These are phyloP conservation scores for Penicillium sp. DNA, from an alignment of 2,329 filamentous ascomycete species.

Conservation along the genomic window DNA sequence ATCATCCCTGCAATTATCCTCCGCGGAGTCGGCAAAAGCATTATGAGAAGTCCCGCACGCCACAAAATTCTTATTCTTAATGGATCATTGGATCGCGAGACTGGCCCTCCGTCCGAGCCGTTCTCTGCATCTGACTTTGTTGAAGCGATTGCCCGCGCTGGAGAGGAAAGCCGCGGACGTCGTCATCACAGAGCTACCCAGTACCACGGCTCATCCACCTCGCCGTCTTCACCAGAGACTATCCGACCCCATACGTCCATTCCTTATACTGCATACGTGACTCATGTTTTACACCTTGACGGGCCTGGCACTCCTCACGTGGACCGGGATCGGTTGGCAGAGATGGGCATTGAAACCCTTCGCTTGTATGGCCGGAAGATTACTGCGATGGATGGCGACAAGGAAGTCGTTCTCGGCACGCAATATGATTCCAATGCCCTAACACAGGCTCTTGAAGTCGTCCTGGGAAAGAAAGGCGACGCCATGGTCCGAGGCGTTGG, in stretches of 20 bases:
- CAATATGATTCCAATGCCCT: constrained; percentile 75
- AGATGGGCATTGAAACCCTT: constrained; percentile 73
- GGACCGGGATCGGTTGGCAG: constrained; percentile 61
- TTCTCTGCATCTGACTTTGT: constrained; percentile 81
- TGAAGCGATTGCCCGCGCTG: constrained; percentile 71
- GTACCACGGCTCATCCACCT: background rate
- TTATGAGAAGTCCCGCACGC: constrained; percentile 52
- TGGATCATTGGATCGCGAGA: constrained; percentile 80
- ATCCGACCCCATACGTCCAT: constrained; percentile 23
- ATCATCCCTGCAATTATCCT: constrained; percentile 81
- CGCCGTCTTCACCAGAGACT: constrained; percentile 12
- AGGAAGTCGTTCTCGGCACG: constrained; percentile 54
- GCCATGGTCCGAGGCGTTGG: constrained; percentile 42
- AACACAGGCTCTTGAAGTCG: constrained; percentile 70
- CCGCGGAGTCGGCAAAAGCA: constrained; percentile 67
- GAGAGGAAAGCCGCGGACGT: constrained; percentile 63
- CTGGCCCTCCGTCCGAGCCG: constrained; percentile 63
- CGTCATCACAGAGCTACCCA: constrained; percentile 5
- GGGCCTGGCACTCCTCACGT: constrained; percentile 68
- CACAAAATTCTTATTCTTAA: constrained; percentile 85
- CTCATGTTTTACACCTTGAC: constrained; percentile 78
- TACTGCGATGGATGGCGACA: constrained; percentile 38
- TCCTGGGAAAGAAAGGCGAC: constrained; percentile 66
- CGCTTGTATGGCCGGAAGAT: constrained; percentile 70
- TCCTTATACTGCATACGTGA: constrained; percentile 69